These are phyloP conservation scores for Botryosphaeria agaves DNA, from an alignment of 2,329 filamentous ascomycete genomes.

Conservation along the genomic window DNA sequence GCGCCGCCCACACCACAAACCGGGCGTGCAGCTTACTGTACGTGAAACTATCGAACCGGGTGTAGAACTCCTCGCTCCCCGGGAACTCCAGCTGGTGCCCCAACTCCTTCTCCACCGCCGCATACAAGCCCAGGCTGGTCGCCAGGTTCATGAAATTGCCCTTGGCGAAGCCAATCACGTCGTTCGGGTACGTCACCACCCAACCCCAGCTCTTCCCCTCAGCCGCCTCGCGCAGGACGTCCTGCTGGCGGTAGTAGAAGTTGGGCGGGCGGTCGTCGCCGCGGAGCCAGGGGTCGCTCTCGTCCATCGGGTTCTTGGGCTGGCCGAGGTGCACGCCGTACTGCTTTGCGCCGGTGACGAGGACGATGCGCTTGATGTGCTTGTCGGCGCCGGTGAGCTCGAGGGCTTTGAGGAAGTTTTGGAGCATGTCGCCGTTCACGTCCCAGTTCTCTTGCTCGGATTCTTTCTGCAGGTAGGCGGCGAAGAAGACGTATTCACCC, in stretches of 20 bases:
- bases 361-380: conserved; percentile 28
- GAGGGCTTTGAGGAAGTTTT: conserved; percentile 30
- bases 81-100: conserved; percentile 11
- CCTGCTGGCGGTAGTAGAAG: conserved; percentile 35
- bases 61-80: conserved; percentile 13
- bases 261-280: conserved; percentile 21
- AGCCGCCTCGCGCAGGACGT: conserved; percentile 20
- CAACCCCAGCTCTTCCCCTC: conserved; percentile 18
- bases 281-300: conserved; percentile 28
- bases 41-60: conserved; percentile 14
- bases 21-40: conserved; percentile 10
- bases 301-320: conserved; percentile 29
- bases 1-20: conserved; percentile 16
- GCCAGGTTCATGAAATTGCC: conserved; percentile 21
- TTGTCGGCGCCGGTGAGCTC: conserved; percentile 22
- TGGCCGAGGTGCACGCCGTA: conserved; percentile 35
- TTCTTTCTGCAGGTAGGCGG: conserved; percentile 22
- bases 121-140: conserved; percentile 13
- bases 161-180: conserved; percentile 25
- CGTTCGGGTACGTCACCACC: conserved; percentile 27
- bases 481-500: conserved; percentile 25
- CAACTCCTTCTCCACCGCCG: conserved; percentile 12
- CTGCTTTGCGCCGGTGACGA: conserved; percentile 33
- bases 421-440: conserved; percentile 27
- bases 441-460: conserved; percentile 18